These are phyloP conservation scores for Hymenoscyphus salicellus DNA, from an alignment of 2,329 filamentous ascomycete genomes.

Conservation along the genomic window DNA sequence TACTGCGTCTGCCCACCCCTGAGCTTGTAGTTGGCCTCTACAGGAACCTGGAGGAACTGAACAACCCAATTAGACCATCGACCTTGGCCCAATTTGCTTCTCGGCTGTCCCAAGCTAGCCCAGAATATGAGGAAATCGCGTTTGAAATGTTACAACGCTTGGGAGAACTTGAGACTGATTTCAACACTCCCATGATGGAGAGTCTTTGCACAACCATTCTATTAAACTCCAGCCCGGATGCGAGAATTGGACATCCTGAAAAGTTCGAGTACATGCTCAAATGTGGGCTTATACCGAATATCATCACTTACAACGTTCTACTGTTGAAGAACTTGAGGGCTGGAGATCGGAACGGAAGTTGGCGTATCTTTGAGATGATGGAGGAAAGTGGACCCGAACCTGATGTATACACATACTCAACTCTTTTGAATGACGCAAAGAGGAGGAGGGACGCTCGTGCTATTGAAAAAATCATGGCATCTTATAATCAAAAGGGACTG, in stretches of 20 bases:
- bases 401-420: constrained; percentile 64
- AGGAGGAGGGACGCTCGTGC: constrained; percentile 37
- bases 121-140: constrained; percentile 42
- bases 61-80: constrained; percentile 24
- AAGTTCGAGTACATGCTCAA: constrained; percentile 56
- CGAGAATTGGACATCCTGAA: constrained; percentile 45
- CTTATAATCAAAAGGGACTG: constrained; percentile 48
- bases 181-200: constrained; percentile 47
- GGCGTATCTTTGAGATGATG: constrained; percentile 63
- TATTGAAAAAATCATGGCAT: constrained; percentile 53
- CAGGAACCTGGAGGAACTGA: constrained; percentile 15
- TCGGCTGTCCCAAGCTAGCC: constrained; percentile 40
- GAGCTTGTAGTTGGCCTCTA: constrained; percentile 25
- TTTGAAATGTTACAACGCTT: constrained; percentile 45
- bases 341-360: constrained; percentile 60
- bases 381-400: constrained; percentile 56
- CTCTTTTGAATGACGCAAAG: constrained; percentile 70
- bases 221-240: constrained; percentile 36
- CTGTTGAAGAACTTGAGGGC: constrained; percentile 68
- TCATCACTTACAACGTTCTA: constrained; percentile 62
- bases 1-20: constrained; percentile 17
- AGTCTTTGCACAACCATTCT: constrained; percentile 61
- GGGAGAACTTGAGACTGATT: constrained; percentile 39
- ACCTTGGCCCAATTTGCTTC: constrained; percentile 32
- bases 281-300: constrained; percentile 61